These are phyloP conservation scores for Sordariomycetes sp. DNA, from an alignment of 2,329 filamentous ascomycete species.

Conservation along the genomic window DNA sequence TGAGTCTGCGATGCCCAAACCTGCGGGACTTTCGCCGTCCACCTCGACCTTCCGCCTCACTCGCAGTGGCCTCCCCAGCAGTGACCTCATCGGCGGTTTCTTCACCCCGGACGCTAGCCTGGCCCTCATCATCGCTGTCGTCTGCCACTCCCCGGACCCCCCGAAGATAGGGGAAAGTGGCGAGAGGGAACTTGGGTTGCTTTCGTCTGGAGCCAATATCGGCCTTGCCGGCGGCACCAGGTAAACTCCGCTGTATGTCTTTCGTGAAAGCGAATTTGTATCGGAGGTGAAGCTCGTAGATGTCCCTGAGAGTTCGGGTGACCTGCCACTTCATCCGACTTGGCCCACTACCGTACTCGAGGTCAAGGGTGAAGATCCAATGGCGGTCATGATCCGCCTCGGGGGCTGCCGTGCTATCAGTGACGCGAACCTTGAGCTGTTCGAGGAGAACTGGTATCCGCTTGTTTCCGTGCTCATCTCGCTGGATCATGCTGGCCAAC, in stretches of 20 bases:
- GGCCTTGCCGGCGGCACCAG: slow-evolving; percentile 25
- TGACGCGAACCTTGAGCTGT: slow-evolving; percentile 80
- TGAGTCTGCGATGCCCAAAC: slow-evolving; percentile 16
- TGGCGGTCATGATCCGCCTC: slow-evolving; percentile 52
- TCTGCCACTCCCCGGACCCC: slow-evolving; percentile 68
- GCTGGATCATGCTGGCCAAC: slow-evolving; percentile 92
- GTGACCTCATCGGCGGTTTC: slow-evolving; percentile 46
- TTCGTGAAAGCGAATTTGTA: slow-evolving; percentile 77
- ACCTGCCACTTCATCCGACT: slow-evolving; percentile 97
- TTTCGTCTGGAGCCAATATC: slow-evolving; percentile 42
- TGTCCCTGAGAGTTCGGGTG: slow-evolving; percentile 74
- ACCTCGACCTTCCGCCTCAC: slow-evolving; percentile 12
- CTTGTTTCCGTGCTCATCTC: slow-evolving; percentile 91
- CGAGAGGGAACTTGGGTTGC: slow-evolving; percentile 80
- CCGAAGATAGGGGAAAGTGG: slow-evolving; percentile 79
- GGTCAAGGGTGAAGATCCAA: slow-evolving; percentile 76
- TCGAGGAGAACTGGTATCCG: slow-evolving; percentile 90
- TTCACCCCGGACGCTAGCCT: slow-evolving; percentile 22
- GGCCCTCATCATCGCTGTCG: slow-evolving; percentile 62
- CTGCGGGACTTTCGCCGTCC: background rate
- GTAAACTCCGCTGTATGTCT: slow-evolving; percentile 59
- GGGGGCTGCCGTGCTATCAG: slow-evolving; percentile 61
- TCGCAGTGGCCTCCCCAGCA: slow-evolving; percentile 35
- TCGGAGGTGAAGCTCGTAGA: slow-evolving; percentile 82
- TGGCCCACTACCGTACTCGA: slow-evolving; percentile 91